Conservation (phyloP, 179 eudicot genomes). For the Beta macrorhiza region DNA sequence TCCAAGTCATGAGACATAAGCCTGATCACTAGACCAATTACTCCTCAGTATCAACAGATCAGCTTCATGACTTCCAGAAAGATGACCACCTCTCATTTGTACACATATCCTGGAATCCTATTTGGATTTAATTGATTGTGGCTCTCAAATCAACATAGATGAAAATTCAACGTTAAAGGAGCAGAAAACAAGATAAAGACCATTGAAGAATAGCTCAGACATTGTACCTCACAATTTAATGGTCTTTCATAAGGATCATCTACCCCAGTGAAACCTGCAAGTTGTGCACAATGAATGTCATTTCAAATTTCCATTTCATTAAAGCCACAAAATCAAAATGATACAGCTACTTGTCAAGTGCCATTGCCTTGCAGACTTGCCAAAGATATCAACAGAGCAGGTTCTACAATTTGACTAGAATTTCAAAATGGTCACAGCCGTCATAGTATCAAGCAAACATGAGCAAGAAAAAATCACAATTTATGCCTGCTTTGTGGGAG, state of each 20-base stretch:
- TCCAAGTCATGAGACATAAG: too few relatives aligned
- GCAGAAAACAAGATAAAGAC: conserved; percentile 6
- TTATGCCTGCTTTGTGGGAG: background rate
- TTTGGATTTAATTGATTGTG: background rate
- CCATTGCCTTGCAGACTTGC: background rate
- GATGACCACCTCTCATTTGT: background rate
- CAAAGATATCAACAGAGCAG: background rate
- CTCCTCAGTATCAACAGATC: background rate
- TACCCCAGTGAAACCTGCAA: conserved; percentile 79
- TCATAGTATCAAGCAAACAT: background rate
- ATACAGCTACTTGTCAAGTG: background rate
- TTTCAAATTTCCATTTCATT: background rate
- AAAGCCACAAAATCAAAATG: background rate
- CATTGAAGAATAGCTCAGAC: background rate
- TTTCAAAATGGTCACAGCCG: background rate
- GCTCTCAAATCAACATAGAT: background rate
- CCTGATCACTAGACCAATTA: too few relatives aligned
- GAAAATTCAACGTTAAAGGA: background rate
- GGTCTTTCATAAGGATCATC: conserved; percentile 90
- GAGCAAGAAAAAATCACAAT: background rate
- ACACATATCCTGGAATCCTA: too few relatives aligned
- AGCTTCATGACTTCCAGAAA: background rate
- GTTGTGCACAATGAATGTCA: conserved; percentile 9
- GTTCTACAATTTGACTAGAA: background rate
- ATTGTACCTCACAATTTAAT: conserved; percentile 59